Evolutionary conservation across 768 basidiomycete species (phyloP).

Genomic region (Naganishia vaughanmartiniae): DNA sequence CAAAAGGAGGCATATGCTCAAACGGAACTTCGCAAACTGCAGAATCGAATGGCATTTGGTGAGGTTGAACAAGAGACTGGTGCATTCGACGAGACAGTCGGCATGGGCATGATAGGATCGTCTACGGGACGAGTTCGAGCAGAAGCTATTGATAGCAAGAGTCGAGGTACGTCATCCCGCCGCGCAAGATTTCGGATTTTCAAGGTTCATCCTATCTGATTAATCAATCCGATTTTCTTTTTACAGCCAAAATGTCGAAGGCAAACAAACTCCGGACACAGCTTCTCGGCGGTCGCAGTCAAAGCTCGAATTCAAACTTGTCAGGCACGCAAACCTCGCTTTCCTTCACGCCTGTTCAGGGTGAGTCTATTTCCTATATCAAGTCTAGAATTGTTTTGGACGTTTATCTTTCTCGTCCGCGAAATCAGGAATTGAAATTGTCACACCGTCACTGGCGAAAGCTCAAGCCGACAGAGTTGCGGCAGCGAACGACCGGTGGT

Average conservation of each 20-base stretch:
- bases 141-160: slow-evolving; percentile 80
- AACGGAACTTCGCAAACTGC: slow-evolving; percentile 92
- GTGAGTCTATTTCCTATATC: slow-evolving; percentile 49
- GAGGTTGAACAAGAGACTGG: slow-evolving; percentile 94
- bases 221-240: not conserved
- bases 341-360: slow-evolving; percentile 94
- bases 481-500: slow-evolving; percentile 97
- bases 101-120: slow-evolving; percentile 91
- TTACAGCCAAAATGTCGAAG: slow-evolving; percentile 90
- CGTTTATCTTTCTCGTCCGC: not conserved
- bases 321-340: slow-evolving; percentile 89
- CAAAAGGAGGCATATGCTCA: slow-evolving; percentile 98
- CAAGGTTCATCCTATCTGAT: not conserved
- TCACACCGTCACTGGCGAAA: slow-evolving; percentile 70
- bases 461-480: slow-evolving; percentile 70
- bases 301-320: slow-evolving; percentile 57
- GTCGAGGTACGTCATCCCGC: slow-evolving; percentile 64
- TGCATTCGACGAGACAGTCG: slow-evolving; percentile 95
- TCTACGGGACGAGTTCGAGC: slow-evolving; percentile 86
- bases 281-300: slow-evolving; percentile 69
- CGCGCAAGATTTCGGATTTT: not conserved
- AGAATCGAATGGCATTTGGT: slow-evolving; percentile 95
- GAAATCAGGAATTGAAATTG: slow-evolving; percentile 78
- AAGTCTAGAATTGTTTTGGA: not conserved
- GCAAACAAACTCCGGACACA: slow-evolving; percentile 86